Percentiles rank a stretch among this genome's conserved stretches.
Evolutionary conservation across 176 grass and related monocot species (phyloP).

Genomic region (Echinochloa phyllopogon): DNA sequence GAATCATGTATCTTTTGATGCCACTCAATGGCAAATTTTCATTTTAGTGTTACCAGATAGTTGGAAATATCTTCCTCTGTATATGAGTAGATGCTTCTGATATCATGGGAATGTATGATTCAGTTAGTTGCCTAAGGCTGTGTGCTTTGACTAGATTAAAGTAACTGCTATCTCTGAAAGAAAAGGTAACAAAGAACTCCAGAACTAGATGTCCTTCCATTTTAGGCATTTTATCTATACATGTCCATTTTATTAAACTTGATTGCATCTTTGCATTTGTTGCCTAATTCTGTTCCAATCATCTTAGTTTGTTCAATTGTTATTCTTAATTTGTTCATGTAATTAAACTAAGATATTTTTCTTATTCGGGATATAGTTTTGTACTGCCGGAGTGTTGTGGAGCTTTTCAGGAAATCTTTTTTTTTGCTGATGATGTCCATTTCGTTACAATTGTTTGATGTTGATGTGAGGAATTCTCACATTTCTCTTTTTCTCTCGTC

Average conservation of each 20-base stretch:
- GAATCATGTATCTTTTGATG: constrained; percentile 24
- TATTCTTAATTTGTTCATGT: constrained; percentile 8
- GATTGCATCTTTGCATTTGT: not conserved
- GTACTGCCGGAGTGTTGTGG: not conserved
- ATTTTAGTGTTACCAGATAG: constrained; percentile 2
- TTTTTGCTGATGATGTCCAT: not conserved
- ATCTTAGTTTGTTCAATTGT: constrained; percentile 18
- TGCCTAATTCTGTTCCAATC: not conserved
- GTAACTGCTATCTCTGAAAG: constrained; percentile 7
- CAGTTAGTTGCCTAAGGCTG: not conserved
- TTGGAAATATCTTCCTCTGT: constrained; percentile 23
- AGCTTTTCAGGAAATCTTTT: not conserved
- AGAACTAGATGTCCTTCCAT: not conserved
- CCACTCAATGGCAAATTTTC: not conserved
- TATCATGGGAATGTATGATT: not conserved
- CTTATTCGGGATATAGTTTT: not conserved
- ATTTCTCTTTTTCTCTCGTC: not conserved
- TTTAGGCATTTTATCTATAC: not conserved
- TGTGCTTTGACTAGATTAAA: constrained; percentile 27
- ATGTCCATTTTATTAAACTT: not conserved
- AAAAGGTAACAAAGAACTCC: constrained; percentile 3
- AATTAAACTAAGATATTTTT: not conserved
- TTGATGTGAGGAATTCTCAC: not conserved
- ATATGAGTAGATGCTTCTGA: constrained; percentile 10
- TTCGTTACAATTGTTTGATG: not conserved